Evolutionary conservation across 1,284 basidiomycete species (phyloP).

Genomic region (Cutaneotrichosporon sp.): DNA sequence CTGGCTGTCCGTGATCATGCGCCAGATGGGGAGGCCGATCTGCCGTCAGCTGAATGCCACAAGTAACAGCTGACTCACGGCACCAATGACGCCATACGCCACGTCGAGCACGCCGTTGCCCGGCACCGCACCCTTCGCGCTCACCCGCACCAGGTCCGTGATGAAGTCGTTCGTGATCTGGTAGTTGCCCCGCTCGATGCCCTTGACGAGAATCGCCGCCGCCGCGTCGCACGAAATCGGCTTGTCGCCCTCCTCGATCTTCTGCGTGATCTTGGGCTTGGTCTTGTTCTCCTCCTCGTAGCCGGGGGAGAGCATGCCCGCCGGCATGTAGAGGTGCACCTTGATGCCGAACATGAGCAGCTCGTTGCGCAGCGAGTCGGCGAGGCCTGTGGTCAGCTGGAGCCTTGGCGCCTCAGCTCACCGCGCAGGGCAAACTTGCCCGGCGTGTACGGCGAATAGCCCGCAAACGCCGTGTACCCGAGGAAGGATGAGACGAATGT

Average conservation of each 20-base stretch:
- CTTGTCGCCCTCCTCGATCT: conserved; percentile 77
- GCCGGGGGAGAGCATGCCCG: conserved; percentile 80
- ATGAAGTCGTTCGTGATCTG: conserved; percentile 76
- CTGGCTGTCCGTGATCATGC: conserved; percentile 41
- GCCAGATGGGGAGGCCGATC: conserved; percentile 55
- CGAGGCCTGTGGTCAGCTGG: conserved; percentile 63
- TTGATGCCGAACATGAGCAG: conserved; percentile 68
- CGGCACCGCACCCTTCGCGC: conserved; percentile 68
- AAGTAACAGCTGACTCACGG: no score
- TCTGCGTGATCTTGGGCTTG: conserved; percentile 76
- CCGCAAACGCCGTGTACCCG: conserved; percentile 77
- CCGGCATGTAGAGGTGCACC: conserved; percentile 85
- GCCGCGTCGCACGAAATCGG: conserved; percentile 68
- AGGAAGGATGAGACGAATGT: conserved; percentile 81
- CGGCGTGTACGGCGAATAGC: conserved; percentile 83
- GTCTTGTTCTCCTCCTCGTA: conserved; percentile 75
- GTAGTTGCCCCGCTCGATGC: conserved; percentile 69
- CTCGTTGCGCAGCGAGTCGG: conserved; percentile 82
- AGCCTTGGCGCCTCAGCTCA: no score
- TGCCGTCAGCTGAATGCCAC: no score
- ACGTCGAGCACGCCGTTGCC: conserved; percentile 64
- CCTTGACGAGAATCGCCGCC: conserved; percentile 67
- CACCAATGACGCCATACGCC: conserved; percentile 53
- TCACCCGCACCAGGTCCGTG: conserved; percentile 68
- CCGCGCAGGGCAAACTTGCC: conserved; percentile 85